A percentile compares a stretch with the other conserved stretches of the same genome.
These are phyloP conservation scores for Colletotrichum orbiculare DNA, from an alignment of 2,329 filamentous ascomycete species.

Conservation along the genomic window DNA sequence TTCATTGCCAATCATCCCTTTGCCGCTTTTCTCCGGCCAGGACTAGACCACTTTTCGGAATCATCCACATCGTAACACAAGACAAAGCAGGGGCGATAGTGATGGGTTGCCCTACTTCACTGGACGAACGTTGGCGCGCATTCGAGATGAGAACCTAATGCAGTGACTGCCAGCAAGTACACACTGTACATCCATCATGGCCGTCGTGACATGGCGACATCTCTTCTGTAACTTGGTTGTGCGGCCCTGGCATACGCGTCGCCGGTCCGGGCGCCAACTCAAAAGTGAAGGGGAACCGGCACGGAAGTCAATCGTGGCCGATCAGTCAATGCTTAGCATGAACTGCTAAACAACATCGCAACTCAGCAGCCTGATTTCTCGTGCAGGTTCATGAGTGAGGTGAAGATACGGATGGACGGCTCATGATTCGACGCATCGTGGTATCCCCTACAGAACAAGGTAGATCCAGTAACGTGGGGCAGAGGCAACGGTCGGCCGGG, in stretches of 20 bases:
- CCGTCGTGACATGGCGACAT: not conserved
- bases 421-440: not conserved
- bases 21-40: constrained; percentile 31
- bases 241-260: not conserved
- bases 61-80: constrained; percentile 20
- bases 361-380: constrained; percentile 9
- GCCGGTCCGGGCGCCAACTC: constrained; percentile 5
- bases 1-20: too few species aligned
- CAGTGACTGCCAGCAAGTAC: too few species aligned
- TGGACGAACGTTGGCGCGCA: too few species aligned
- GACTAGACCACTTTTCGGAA: constrained; percentile 29
- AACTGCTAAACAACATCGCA: constrained; percentile 14
- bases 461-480: not conserved
- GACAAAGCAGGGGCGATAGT: not conserved
- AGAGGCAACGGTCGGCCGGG: not conserved
- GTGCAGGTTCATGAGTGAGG: not conserved
- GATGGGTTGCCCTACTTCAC: too few species aligned
- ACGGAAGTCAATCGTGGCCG: constrained; percentile 25
- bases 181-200: not conserved
- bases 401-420: not conserved
- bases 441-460: not conserved
- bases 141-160: too few species aligned
- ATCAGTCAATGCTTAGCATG: constrained; percentile 31
- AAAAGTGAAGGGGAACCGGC: constrained; percentile 9
- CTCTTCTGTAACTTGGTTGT: not conserved